A percentile compares a stretch with the other conserved stretches of the same genome.
Evolutionary conservation across 2,329 filamentous ascomycete genomes (phyloP).

Genomic region (Fusarium nurragi): DNA sequence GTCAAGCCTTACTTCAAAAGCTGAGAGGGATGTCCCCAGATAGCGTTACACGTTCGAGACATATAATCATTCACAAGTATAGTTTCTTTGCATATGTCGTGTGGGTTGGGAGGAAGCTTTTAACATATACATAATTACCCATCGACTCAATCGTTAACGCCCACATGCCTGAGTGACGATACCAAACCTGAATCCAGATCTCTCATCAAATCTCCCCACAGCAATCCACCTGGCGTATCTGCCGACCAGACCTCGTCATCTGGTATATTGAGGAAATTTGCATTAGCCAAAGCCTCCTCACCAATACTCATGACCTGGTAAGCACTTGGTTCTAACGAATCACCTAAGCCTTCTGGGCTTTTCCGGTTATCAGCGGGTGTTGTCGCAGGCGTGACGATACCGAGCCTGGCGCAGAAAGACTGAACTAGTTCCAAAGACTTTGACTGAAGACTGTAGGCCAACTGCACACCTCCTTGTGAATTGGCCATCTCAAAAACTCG

Average conservation of each 20-base stretch:
- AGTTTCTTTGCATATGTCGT: background rate
- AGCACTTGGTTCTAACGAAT: background rate
- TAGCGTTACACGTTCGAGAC: background rate
- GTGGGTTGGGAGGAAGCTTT: too few species aligned
- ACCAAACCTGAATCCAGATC: slow-evolving; percentile 34
- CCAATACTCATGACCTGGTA: slow-evolving; percentile 29
- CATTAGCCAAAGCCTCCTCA: slow-evolving; percentile 6
- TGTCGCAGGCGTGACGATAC: slow-evolving; percentile 28
- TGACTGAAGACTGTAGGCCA: slow-evolving; percentile 16
- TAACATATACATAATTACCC: background rate
- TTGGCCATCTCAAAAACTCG: slow-evolving; percentile 26
- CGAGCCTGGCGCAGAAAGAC: slow-evolving; percentile 34
- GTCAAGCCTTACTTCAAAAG: slow-evolving; percentile 40
- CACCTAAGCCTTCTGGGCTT: background rate
- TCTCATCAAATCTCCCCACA: slow-evolving; percentile 40
- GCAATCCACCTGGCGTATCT: slow-evolving; percentile 23
- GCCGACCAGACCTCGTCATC: slow-evolving; percentile 22
- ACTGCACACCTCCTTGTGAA: background rate
- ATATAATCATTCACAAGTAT: background rate
- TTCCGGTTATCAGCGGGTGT: slow-evolving; percentile 4
- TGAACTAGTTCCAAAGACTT: slow-evolving; percentile 31
- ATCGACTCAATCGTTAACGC: slow-evolving; percentile 2
- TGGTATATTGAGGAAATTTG: slow-evolving; percentile 1
- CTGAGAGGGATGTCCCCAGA: background rate
- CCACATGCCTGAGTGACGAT: slow-evolving; percentile 44